phyloP scores from a whole-genome alignment of 345 rosid genomes.

The Noccaea bulbosa region DNA sequence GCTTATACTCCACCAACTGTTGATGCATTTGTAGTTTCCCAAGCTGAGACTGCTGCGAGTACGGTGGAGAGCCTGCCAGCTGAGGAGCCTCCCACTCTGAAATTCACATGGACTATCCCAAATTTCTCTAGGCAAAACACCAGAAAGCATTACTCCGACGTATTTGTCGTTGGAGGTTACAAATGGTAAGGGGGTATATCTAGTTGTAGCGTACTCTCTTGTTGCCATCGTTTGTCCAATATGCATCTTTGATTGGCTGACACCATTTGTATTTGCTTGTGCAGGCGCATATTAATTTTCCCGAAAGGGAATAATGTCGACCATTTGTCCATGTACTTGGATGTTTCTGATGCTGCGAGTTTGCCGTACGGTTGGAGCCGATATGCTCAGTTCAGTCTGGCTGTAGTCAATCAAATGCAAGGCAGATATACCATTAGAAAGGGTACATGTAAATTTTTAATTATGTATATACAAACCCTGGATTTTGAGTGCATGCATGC shows the following conservation, averaged over 20 bases:
- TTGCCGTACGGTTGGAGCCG: slow-evolving; percentile 96
- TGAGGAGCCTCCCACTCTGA: slow-evolving; percentile 82
- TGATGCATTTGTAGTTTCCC: slow-evolving; percentile 48
- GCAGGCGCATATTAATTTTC: slow-evolving; percentile 88
- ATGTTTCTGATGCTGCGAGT: slow-evolving; percentile 81
- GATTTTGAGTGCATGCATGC: slow-evolving; percentile 25
- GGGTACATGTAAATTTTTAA: slow-evolving; percentile 50
- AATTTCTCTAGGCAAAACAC: slow-evolving; percentile 76
- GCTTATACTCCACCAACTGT: slow-evolving; percentile 40
- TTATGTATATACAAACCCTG: slow-evolving; percentile 5
- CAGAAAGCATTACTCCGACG: slow-evolving; percentile 77
- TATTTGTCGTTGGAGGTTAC: slow-evolving; percentile 79
- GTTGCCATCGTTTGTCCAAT: background rate
- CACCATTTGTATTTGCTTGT: slow-evolving; percentile 34
- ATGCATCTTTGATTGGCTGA: slow-evolving; percentile 17
- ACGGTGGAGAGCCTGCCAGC: slow-evolving; percentile 71
- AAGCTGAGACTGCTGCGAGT: slow-evolving; percentile 55
- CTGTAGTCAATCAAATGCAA: slow-evolving; percentile 80
- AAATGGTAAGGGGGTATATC: slow-evolving; percentile 62
- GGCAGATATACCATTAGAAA: slow-evolving; percentile 74
- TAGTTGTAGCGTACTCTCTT: slow-evolving; percentile 13
- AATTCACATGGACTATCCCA: slow-evolving; percentile 82
- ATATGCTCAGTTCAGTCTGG: slow-evolving; percentile 89
- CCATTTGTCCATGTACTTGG: slow-evolving; percentile 92
- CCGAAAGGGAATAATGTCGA: slow-evolving; percentile 95